phyloP scores from a whole-genome alignment of 2,329 filamentous ascomycete species.

The Colletotrichum costaricense region DNA sequence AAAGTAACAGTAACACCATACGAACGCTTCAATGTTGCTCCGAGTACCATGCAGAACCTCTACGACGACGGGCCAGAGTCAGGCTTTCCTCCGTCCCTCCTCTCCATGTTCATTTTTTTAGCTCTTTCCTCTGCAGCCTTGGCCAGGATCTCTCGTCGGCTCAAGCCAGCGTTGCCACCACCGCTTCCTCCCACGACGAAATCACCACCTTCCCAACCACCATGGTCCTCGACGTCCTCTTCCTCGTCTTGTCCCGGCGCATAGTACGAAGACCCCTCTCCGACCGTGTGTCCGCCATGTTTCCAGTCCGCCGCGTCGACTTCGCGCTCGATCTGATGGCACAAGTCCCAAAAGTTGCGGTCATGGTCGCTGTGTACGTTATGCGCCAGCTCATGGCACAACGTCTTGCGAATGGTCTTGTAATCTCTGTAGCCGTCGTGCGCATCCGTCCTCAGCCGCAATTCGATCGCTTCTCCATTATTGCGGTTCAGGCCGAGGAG shows the following conservation, averaged over 20 bases:
- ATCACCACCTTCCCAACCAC: constrained; percentile 83
- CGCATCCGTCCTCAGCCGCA: constrained; percentile 90
- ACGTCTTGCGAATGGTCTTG: constrained; percentile 86
- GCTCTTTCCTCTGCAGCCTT: constrained; percentile 77
- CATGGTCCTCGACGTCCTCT: constrained; percentile 72
- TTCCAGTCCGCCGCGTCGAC: constrained; percentile 85
- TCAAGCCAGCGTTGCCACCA: constrained; percentile 64
- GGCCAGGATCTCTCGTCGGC: constrained; percentile 79
- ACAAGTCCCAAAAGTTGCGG: constrained; percentile 88
- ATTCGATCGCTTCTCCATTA: constrained; percentile 87
- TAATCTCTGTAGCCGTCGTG: constrained; percentile 96
- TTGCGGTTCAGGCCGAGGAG: constrained; percentile 91
- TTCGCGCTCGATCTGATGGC: constrained; percentile 86
- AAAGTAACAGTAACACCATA: background rate
- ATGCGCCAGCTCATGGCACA: constrained; percentile 96
- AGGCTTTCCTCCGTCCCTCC: constrained; percentile 37
- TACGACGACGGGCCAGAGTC: constrained; percentile 28
- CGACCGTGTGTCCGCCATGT: constrained; percentile 73
- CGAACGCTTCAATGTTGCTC: background rate
- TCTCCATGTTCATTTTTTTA: constrained; percentile 53
- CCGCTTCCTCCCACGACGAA: constrained; percentile 75
- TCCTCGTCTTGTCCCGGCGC: constrained; percentile 63
- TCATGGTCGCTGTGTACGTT: constrained; percentile 91
- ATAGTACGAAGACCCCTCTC: constrained; percentile 72
- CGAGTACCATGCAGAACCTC: background rate